Conservation (phyloP, 2,329 filamentous ascomycete species). For the Grosmannia huntii region DNA sequence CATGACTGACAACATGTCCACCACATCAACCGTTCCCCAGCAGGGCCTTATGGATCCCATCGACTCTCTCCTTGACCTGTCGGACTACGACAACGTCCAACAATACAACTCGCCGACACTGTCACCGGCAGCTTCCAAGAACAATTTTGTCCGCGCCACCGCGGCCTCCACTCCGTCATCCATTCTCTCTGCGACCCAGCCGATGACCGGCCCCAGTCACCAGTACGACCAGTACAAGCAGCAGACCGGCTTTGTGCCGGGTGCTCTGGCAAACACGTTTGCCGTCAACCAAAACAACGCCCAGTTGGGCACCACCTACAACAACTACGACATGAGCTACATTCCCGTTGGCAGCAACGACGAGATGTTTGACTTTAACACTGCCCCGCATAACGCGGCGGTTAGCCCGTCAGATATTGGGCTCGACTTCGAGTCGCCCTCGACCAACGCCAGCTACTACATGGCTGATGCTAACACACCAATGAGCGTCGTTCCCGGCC, state of each 20-base stretch:
- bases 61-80: conserved; percentile 47
- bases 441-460: conserved; percentile 36
- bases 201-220: conserved; percentile 72
- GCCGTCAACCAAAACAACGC: conserved; percentile 54
- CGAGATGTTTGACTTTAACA: conserved; percentile 61
- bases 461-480: neutral
- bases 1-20: conserved; percentile 14
- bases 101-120: conserved; percentile 46
- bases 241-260: conserved; percentile 82
- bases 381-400: conserved; percentile 46
- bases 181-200: conserved; percentile 39
- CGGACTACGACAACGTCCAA: conserved; percentile 47
- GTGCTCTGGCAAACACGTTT: conserved; percentile 67
- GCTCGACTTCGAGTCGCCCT: conserved; percentile 50
- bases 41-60: conserved; percentile 29
- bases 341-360: conserved; percentile 44
- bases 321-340: conserved; percentile 33
- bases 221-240: conserved; percentile 94
- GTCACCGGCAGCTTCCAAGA: conserved; percentile 42
- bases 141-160: conserved; percentile 33
- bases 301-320: conserved; percentile 39
- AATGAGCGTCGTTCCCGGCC: conserved; percentile 47
- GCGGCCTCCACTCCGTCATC: conserved; percentile 28
- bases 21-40: conserved; percentile 19
- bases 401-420: conserved; percentile 54